phyloP scores from a whole-genome alignment of 1,284 basidiomycete species.

The Puccinia sorghi region DNA sequence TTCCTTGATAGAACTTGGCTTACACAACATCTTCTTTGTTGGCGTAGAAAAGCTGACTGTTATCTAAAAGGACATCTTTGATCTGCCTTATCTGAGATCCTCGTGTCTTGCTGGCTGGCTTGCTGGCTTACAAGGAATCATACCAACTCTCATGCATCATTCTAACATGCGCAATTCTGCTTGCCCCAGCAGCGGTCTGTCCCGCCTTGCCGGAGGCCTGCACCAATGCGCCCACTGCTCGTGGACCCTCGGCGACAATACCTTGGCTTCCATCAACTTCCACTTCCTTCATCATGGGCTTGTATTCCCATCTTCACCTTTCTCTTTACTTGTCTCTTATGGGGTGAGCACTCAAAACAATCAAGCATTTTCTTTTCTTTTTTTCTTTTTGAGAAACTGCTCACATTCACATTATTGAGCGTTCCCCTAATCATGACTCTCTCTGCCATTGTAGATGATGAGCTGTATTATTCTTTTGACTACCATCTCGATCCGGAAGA shows the following conservation, averaged over 20 bases:
- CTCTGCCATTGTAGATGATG: background rate
- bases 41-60: background rate
- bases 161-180: background rate
- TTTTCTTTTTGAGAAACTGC: background rate
- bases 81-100: background rate
- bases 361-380: background rate
- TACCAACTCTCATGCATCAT: background rate
- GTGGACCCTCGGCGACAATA: constrained; percentile 4
- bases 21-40: constrained; percentile 21
- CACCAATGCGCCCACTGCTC: background rate
- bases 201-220: background rate
- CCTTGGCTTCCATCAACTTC: no score
- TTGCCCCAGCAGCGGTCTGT: background rate
- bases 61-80: constrained; percentile 13
- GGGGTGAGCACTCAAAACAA: background rate
- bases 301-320: no score
- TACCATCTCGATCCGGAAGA: background rate
- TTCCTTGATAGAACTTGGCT: constrained; percentile 4
- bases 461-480: background rate
- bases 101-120: constrained; percentile 20
- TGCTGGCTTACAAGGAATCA: background rate
- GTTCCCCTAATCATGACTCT: background rate
- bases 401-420: background rate
- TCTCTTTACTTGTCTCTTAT: no score
- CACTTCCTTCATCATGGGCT: no score